These are phyloP conservation scores for Cerioporus squamosus DNA, from an alignment of 1,284 basidiomycete genomes.

Conservation along the genomic window DNA sequence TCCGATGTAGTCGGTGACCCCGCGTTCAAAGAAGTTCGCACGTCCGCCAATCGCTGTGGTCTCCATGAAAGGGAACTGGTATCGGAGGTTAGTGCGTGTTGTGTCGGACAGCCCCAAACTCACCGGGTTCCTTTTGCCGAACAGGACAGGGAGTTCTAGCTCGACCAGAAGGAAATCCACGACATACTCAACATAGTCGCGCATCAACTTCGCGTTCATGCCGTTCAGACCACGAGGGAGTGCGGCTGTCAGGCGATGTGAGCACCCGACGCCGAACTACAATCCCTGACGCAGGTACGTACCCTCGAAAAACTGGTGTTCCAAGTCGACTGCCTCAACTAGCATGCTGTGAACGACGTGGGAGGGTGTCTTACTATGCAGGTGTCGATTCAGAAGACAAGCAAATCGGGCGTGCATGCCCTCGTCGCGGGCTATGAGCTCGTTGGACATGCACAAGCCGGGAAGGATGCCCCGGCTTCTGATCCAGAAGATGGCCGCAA, in stretches of 20 bases:
- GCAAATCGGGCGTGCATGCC: constrained; percentile 98
- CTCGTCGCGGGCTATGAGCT: constrained; percentile 96
- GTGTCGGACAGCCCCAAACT: constrained; percentile 25
- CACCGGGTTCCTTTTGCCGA: constrained; percentile 30
- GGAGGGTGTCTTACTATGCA: constrained; percentile 38
- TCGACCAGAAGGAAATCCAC: constrained; percentile 66
- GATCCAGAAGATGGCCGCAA: constrained; percentile 96
- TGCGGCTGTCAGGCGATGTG: not conserved
- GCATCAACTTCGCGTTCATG: constrained; percentile 58
- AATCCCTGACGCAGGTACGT: not conserved
- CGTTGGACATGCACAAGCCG: constrained; percentile 95
- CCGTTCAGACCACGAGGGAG: constrained; percentile 38
- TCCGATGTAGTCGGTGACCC: not conserved
- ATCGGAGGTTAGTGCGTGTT: not conserved
- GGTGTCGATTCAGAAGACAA: constrained; percentile 89
- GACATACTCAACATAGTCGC: constrained; percentile 71
- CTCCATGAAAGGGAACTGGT: constrained; percentile 63
- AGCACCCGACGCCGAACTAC: too few species aligned
- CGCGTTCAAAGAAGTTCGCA: constrained; percentile 44
- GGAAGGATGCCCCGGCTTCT: constrained; percentile 99
- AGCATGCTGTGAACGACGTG: not conserved
- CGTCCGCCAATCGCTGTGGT: constrained; percentile 61
- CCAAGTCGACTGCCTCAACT: not conserved
- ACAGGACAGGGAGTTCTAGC: constrained; percentile 60
- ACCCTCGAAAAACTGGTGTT: not conserved